These are phyloP conservation scores for Termitomyces sp. DNA, from an alignment of 768 basidiomycete genomes.

Conservation along the genomic window DNA sequence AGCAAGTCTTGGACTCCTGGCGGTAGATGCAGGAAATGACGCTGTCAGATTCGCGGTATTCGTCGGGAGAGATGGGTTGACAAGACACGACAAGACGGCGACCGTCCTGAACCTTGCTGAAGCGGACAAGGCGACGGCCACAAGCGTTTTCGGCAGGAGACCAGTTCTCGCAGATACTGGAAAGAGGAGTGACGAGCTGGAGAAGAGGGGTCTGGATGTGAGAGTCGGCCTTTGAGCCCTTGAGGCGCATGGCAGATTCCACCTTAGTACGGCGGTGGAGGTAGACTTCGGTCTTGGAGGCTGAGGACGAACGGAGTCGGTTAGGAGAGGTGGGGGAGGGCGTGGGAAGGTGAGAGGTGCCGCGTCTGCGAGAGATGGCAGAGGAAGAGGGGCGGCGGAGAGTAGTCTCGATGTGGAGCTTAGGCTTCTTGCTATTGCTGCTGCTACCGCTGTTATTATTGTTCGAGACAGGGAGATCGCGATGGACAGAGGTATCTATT, in stretches of 20 bases:
- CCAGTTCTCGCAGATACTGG: slow-evolving; percentile 55
- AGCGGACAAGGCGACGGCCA: slow-evolving; percentile 84
- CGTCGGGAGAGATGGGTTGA: slow-evolving; percentile 66
- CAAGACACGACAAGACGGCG: slow-evolving; percentile 75
- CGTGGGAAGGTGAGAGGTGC: slow-evolving; percentile 33
- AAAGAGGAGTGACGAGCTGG: slow-evolving; percentile 55
- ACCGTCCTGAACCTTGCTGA: slow-evolving; percentile 75
- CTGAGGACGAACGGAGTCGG: slow-evolving; percentile 19
- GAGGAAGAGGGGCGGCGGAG: slow-evolving; percentile 19
- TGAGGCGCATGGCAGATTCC: slow-evolving; percentile 40
- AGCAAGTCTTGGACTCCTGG: slow-evolving; percentile 71
- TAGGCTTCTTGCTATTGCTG: no score
- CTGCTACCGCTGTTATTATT: no score
- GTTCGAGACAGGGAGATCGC: slow-evolving; percentile 7
- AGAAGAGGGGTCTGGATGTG: slow-evolving; percentile 55
- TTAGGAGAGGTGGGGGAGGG: slow-evolving; percentile 40
- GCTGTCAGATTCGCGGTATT: slow-evolving; percentile 69
- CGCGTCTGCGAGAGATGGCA: slow-evolving; percentile 31
- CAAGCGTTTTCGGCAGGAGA: slow-evolving; percentile 57
- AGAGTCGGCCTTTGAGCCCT: slow-evolving; percentile 34
- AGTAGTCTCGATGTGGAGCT: slow-evolving; percentile 24
- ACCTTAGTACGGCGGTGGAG: slow-evolving; percentile 42
- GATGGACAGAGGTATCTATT: slow-evolving; percentile 7
- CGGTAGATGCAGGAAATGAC: slow-evolving; percentile 96
- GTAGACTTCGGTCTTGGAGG: slow-evolving; percentile 29